Evolutionary conservation across 371 early-diverging fungal genomes (phyloP).

Genomic region (Choanephora cucurbitarum): DNA sequence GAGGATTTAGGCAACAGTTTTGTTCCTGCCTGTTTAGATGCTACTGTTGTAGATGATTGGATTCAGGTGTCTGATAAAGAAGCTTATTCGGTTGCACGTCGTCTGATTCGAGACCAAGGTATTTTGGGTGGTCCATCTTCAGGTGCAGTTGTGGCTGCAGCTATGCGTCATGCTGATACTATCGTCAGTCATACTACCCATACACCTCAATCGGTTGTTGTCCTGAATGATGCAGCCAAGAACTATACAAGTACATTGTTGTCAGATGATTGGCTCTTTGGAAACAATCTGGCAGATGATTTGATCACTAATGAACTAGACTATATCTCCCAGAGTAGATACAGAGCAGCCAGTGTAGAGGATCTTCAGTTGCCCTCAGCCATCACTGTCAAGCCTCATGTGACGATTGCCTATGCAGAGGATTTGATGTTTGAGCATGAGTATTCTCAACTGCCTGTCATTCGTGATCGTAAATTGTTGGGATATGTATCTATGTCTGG

Average conservation of each 20-base stretch:
- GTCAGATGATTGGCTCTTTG: conserved; percentile 76
- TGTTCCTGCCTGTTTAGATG: conserved; percentile 62
- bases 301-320: conserved; percentile 60
- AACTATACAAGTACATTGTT: conserved; percentile 72
- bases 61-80: conserved; percentile 70
- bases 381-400: conserved; percentile 64
- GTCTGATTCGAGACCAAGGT: conserved; percentile 68
- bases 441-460: conserved; percentile 87
- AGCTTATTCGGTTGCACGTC: conserved; percentile 73
- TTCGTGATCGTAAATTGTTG: conserved; percentile 69
- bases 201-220: conserved; percentile 46
- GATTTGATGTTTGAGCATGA: conserved; percentile 81
- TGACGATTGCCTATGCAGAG: conserved; percentile 64
- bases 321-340: conserved; percentile 65
- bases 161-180: conserved; percentile 48
- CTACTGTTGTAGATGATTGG: conserved; percentile 69
- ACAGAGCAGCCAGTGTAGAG: conserved; percentile 81
- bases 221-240: conserved; percentile 71
- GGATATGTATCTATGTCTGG: conserved; percentile 78
- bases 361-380: conserved; percentile 86
- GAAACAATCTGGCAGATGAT: conserved; percentile 73
- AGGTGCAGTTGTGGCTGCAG: conserved; percentile 75
- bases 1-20: conserved; percentile 79
- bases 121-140: conserved; percentile 73
- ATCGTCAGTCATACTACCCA: conserved; percentile 32